Base-by-base conservation (phyloP, 495 filamentous ascomycete genomes). In the Xylaria nigripes region DNA sequence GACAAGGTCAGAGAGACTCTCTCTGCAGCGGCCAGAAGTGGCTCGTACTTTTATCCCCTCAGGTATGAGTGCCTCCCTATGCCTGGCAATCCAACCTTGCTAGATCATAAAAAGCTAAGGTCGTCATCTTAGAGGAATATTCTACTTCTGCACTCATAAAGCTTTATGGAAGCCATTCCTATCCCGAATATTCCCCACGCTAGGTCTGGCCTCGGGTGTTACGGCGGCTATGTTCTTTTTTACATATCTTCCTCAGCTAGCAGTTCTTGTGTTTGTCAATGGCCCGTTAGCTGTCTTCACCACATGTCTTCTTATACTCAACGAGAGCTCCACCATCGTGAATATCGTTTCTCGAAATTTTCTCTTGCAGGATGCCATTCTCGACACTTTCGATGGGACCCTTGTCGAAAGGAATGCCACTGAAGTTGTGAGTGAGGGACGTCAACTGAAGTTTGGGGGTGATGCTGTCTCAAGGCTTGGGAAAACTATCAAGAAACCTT, bases 351-450 rank as follows among this genome's bases (percentile, higher is more conserved):
- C 86, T 16, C 83, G 83, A 48, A 83, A 81, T 34, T 92, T 89
- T 54, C 63, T 96, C 50, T 77, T 94, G 21, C 81, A 87, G 48
- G 87, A 89, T 40, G 84, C 86, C 0, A 75, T 96, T 6, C 71
- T 93, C 21, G 91, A 98, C 65, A 93, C 89, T 3, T 98, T 98
- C 59, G 93, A 98, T 63, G 89, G 85, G 13, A 85, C 87, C 0
- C 72, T 92, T 9, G 55, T 91, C 0, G 70, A 78, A 8, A 73
- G 72, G 36, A 75, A 77, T 19, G 71, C 76, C 64, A 80, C 62
- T 13, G 65, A 46, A 53, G 70, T 96, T 1, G 81, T 98, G 7
- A 70, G 76, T 0, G 77, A 84, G 44, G 87, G 89, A 0, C 77
- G 93, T n/a, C 74, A 89, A 62, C 53, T 96, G 48, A 83, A 85